Conservation (phyloP, 768 basidiomycete genomes). For the Chlorophyllum brunneum region DNA sequence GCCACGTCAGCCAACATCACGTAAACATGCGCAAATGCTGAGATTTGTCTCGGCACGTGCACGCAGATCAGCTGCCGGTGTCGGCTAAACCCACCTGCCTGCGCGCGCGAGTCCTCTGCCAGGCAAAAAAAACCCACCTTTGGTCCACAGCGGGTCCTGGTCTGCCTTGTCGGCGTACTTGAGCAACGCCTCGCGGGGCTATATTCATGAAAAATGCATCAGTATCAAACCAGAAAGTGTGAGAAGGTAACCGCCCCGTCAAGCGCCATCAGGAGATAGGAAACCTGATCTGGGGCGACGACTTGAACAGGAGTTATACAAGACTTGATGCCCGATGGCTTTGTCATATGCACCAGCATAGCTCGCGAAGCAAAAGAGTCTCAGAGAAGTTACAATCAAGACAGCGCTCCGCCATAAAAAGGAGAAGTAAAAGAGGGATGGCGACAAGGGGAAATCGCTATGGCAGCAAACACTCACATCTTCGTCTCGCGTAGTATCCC, state of each 20-base stretch:
- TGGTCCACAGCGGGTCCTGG: constrained; percentile 79
- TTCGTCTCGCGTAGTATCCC: constrained; percentile 87
- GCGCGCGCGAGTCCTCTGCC: constrained; percentile 2
- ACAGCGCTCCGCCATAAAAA: constrained; percentile 7
- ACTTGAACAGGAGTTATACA: not conserved
- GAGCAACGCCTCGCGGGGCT: constrained; percentile 97
- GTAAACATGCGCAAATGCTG: constrained; percentile 39
- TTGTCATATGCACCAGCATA: not conserved
- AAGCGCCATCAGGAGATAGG: constrained; percentile 10
- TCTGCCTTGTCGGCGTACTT: constrained; percentile 82
- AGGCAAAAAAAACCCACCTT: constrained; percentile 52
- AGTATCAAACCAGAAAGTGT: constrained; percentile 9
- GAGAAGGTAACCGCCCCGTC: constrained; percentile 8
- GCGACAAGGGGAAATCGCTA: constrained; percentile 1
- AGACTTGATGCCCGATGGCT: not conserved
- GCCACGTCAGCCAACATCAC: constrained; percentile 62
- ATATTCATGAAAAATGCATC: constrained; percentile 21
- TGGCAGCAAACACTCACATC: constrained; percentile 68
- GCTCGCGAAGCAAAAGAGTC: not conserved
- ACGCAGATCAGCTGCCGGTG: constrained; percentile 15
- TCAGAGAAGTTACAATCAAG: constrained; percentile 12
- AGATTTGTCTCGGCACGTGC: constrained; percentile 33
- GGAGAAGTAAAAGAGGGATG: not conserved
- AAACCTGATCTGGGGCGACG: constrained; percentile 14
- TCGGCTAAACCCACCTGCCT: not conserved